A percentile compares a stretch with the other conserved stretches of the same genome.
These are phyloP conservation scores for Microbotryomycetes sp. DNA, from an alignment of 1,284 basidiomycete genomes.

Conservation along the genomic window DNA sequence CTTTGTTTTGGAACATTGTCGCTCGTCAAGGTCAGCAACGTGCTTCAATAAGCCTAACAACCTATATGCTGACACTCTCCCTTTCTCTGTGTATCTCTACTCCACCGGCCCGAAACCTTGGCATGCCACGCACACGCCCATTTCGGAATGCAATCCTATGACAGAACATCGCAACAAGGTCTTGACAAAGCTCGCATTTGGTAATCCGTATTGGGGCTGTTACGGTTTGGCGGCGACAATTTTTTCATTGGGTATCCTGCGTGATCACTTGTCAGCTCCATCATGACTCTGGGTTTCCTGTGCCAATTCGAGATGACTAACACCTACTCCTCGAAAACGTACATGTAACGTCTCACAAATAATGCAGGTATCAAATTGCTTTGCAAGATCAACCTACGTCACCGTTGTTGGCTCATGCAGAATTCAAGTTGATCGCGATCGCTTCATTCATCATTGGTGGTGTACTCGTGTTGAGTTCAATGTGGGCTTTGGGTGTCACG, in stretches of 20 bases:
- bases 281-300: not conserved
- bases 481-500: slow-evolving; percentile 85
- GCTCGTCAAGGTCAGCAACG: slow-evolving; percentile 75
- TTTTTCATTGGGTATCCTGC: slow-evolving; percentile 74
- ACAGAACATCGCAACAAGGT: slow-evolving; percentile 81
- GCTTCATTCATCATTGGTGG: slow-evolving; percentile 65
- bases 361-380: slow-evolving; percentile 61
- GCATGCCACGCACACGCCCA: no score
- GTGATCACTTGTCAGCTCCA: slow-evolving; percentile 68
- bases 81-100: no score
- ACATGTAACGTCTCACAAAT: not conserved
- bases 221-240: slow-evolving; percentile 89
- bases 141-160: slow-evolving; percentile 4
- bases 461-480: slow-evolving; percentile 76
- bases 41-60: not conserved
- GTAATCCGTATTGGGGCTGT: slow-evolving; percentile 67
- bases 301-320: no score
- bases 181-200: slow-evolving; percentile 70
- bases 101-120: not conserved
- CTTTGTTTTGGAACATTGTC: slow-evolving; percentile 90
- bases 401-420: slow-evolving; percentile 51
- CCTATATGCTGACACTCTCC: no score
- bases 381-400: slow-evolving; percentile 61
- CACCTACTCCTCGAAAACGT: not conserved
- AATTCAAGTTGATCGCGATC: slow-evolving; percentile 56